Conservation (phyloP, 441 rosid genomes). For the Eutrema salsugineum region DNA sequence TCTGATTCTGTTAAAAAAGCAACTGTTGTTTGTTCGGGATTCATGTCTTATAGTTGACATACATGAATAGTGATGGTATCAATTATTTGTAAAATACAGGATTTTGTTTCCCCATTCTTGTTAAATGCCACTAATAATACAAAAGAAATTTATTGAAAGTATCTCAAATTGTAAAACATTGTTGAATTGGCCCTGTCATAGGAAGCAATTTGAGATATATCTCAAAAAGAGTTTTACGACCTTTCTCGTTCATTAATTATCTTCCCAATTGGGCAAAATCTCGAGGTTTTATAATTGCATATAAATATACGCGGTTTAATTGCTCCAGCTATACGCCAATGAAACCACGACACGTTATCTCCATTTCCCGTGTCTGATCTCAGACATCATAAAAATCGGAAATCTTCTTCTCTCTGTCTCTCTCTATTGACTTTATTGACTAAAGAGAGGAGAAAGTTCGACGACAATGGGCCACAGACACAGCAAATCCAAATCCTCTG, state of each 20-base stretch:
- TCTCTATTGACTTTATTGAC: constrained; percentile 32
- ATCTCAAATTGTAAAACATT: background rate
- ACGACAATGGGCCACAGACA: constrained; percentile 32
- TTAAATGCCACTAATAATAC: too few relatives aligned
- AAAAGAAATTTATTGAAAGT: too few relatives aligned
- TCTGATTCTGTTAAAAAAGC: background rate
- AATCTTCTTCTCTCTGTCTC: background rate
- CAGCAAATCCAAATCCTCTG: constrained; percentile 35
- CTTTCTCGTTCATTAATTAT: background rate
- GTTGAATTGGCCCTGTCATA: constrained; percentile 8
- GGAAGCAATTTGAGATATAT: background rate
- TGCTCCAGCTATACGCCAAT: background rate
- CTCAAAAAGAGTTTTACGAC: background rate
- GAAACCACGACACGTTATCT: background rate
- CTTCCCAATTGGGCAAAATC: background rate
- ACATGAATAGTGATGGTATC: background rate
- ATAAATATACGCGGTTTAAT: background rate
- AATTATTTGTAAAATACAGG: background rate
- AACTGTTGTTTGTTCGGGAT: too few relatives aligned
- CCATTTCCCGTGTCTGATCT: constrained; percentile 1
- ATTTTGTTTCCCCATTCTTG: too few relatives aligned
- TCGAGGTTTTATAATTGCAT: background rate
- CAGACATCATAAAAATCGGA: constrained; percentile 10
- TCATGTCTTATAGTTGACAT: background rate
- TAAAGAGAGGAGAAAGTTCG: constrained; percentile 4